These are phyloP conservation scores for Acanthamoeba healyi DNA, from an alignment of 208 protist genomes.

Conservation along the genomic window DNA sequence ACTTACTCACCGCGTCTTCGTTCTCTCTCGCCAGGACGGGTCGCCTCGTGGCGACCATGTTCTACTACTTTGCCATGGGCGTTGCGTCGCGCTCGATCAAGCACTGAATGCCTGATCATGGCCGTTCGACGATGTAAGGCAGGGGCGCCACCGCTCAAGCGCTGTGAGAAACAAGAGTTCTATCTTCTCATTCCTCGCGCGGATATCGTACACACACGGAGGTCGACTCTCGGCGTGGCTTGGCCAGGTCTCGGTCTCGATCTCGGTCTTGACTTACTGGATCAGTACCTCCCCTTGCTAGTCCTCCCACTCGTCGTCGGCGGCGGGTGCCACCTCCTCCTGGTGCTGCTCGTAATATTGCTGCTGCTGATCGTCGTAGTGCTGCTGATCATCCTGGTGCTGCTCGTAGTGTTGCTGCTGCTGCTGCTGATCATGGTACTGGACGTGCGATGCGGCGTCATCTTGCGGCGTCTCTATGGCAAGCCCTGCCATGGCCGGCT, in stretches of 20 bases:
- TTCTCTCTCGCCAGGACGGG: conserved; percentile 76
- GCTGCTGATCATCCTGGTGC: neutral
- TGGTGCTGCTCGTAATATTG: neutral
- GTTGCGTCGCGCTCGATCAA: conserved; percentile 76
- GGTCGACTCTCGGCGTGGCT: too few species aligned
- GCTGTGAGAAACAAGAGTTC: neutral
- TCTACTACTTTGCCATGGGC: conserved; percentile 89
- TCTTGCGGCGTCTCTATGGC: neutral
- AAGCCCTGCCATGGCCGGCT: neutral
- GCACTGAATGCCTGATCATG: neutral
- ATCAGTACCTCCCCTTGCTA: too few species aligned
- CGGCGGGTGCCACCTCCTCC: neutral
- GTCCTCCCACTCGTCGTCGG: too few species aligned
- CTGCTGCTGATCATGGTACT: too few species aligned
- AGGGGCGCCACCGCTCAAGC: too few species aligned
- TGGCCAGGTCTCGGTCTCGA: too few species aligned
- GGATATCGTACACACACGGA: neutral
- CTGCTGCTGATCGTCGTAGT: neutral
- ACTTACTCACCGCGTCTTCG: too few species aligned
- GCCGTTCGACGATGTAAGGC: neutral
- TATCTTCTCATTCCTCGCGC: too few species aligned
- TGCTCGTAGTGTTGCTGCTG: too few species aligned
- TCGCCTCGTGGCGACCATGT: conserved; percentile 87
- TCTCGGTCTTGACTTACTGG: too few species aligned
- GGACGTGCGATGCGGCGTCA: too few species aligned